Evolutionary conservation across 192 early-diverging fungal genomes (phyloP), one percentile per base, ranked within the genome.

Genomic region (Backusella circina): DNA sequence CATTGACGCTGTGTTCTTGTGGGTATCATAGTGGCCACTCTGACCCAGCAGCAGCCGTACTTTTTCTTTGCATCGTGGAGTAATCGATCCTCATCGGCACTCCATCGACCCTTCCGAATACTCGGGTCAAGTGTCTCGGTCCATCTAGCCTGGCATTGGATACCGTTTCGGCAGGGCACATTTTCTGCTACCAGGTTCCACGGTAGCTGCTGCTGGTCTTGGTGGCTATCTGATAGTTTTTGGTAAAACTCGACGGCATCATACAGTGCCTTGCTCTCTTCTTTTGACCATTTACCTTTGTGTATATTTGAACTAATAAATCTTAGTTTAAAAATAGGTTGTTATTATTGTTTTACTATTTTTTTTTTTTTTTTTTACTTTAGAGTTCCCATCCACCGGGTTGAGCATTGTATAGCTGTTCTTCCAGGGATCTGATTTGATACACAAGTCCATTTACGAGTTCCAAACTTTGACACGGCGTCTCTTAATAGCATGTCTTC

Each of bases 121-220:
- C 33, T 68, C 1, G 87, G 87, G 65, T 88, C 85, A 2, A 88
- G 36, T 0, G 85, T 81, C 71, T 88, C 87, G 1, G 85, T 84
- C 84, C 84, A 88, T n/a, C 87, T 77, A n/a, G 87, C 87, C 61
- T 88, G 87, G 21, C 85, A 86, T 72, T 88, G 87, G 32, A 84
- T 84, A 4, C 87, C 87, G 1, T 82, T 85, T 61, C 87, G 67
- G 32, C 82, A 77, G 0, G 83, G 81, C 13, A 85, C 81, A 23
- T 74, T 54, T 18, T 70, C 31, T 1, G 83, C 77, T 32, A 84
- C 79, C 38, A 73, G 67, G n/a, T 74, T 82, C 83, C 83, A 84
- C 1, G 83, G 83, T 32, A 76, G 44, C 13, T 15, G 26, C 3
- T 12, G 33, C 2, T 8, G 31, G 15, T 2, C 12, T 71, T 4